Evolutionary conservation across 2,329 filamentous ascomycete genomes (phyloP).

Genomic region (Cladosporium velox): DNA sequence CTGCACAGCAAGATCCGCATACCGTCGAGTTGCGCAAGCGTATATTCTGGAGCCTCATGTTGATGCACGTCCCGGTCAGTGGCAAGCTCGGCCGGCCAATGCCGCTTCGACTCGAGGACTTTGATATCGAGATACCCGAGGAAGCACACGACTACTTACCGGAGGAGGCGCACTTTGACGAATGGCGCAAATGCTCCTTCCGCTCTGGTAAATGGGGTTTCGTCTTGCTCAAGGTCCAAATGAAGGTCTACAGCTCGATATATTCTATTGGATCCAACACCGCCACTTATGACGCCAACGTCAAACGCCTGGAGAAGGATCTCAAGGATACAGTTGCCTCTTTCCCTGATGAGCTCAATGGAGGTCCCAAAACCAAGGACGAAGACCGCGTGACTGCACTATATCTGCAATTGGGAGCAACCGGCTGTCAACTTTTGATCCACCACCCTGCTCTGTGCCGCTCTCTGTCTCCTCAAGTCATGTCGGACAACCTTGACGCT

Average conservation of each 20-base stretch:
- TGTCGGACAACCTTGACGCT: slow-evolving; percentile 55
- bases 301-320: slow-evolving; percentile 67
- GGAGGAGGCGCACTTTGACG: slow-evolving; percentile 52
- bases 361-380: slow-evolving; percentile 46
- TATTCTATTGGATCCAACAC: slow-evolving; percentile 68
- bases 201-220: slow-evolving; percentile 66
- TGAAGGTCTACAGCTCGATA: slow-evolving; percentile 75
- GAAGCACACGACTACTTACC: slow-evolving; percentile 70
- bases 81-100: slow-evolving; percentile 78
- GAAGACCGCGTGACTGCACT: slow-evolving; percentile 52
- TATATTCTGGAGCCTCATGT: slow-evolving; percentile 72
- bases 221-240: slow-evolving; percentile 65
- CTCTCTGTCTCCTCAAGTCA: slow-evolving; percentile 59
- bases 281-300: slow-evolving; percentile 59
- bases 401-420: slow-evolving; percentile 53
- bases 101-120: slow-evolving; percentile 71
- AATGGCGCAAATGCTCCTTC: slow-evolving; percentile 63
- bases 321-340: slow-evolving; percentile 64
- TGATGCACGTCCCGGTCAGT: slow-evolving; percentile 67
- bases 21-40: slow-evolving; percentile 77
- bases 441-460: slow-evolving; percentile 56
- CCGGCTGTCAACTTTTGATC: slow-evolving; percentile 53
- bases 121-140: slow-evolving; percentile 76
- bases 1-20: slow-evolving; percentile 57
- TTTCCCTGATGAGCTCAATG: slow-evolving; percentile 63